phyloP scores from a whole-genome alignment of 331 rosid genomes.

The Dryas integrifolia region DNA sequence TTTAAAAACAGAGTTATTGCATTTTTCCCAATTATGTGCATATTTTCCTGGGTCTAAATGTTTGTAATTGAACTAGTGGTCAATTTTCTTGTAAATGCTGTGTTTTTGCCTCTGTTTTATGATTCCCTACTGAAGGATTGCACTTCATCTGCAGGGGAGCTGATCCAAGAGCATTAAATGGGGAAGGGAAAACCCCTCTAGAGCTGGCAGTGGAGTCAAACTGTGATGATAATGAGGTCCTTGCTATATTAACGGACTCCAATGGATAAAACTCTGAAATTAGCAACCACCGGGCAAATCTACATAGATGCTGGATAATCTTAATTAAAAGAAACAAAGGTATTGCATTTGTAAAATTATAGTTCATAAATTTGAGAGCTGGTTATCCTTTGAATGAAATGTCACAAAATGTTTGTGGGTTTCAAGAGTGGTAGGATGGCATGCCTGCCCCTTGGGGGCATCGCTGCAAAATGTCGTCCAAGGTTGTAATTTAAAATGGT shows the following conservation, averaged over 20 bases:
- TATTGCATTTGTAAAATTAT: constrained; percentile 67
- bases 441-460: constrained; percentile 64
- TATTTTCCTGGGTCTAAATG: background rate
- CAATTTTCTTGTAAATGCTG: background rate
- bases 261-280: constrained; percentile 49
- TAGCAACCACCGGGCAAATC: constrained; percentile 22
- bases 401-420: constrained; percentile 41
- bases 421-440: constrained; percentile 62
- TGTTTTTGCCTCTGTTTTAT: background rate
- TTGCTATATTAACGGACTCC: constrained; percentile 56
- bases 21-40: background rate
- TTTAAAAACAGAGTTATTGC: background rate
- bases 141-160: constrained; percentile 72
- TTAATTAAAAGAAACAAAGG: constrained; percentile 33
- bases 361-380: constrained; percentile 50
- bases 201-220: constrained; percentile 72
- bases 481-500: constrained; percentile 55
- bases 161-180: constrained; percentile 75
- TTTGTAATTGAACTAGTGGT: background rate
- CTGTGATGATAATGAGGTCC: constrained; percentile 57
- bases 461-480: constrained; percentile 39
- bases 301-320: constrained; percentile 28
- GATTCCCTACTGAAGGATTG: constrained; percentile 23
- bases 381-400: constrained; percentile 37
- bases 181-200: constrained; percentile 78